These are phyloP conservation scores for Chalara sp. DNA, from an alignment of 2,329 filamentous ascomycete genomes.

Conservation along the genomic window DNA sequence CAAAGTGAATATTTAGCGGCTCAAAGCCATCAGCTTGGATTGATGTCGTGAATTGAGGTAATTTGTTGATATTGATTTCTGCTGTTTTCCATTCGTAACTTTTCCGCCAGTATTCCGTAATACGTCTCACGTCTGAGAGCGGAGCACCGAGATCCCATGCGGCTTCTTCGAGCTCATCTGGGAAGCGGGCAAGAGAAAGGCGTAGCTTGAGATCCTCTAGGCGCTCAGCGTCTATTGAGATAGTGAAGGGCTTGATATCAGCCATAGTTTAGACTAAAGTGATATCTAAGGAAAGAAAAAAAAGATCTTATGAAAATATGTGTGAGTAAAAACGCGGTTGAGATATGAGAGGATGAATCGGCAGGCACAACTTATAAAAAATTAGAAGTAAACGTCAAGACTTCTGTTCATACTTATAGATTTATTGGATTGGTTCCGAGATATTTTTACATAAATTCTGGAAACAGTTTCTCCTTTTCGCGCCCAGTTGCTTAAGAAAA, in stretches of 20 bases:
- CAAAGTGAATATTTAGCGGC: slow-evolving; percentile 52
- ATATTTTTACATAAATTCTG: too few species aligned
- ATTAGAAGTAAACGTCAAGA: too few species aligned
- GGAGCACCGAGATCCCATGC: slow-evolving; percentile 15
- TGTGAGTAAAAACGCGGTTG: too few species aligned
- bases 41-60: slow-evolving; percentile 49
- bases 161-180: slow-evolving; percentile 20
- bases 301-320: too few species aligned
- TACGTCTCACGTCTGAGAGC: slow-evolving; percentile 20
- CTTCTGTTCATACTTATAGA: too few species aligned
- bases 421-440: too few species aligned
- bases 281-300: too few species aligned
- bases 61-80: slow-evolving; percentile 51
- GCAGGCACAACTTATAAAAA: too few species aligned
- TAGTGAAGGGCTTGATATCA: slow-evolving; percentile 25
- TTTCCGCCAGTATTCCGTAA: slow-evolving; percentile 31
- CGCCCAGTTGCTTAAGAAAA: too few species aligned
- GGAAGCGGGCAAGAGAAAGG: slow-evolving; percentile 25
- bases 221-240: slow-evolving; percentile 27
- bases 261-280: not conserved
- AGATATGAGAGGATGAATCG: too few species aligned
- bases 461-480: too few species aligned
- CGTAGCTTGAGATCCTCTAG: slow-evolving; percentile 27
- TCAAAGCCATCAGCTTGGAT: slow-evolving; percentile 50
- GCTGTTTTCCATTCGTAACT: slow-evolving; percentile 57